Conservation (phyloP, 1,284 basidiomycete species). For the Meira miltonrushii region DNA sequence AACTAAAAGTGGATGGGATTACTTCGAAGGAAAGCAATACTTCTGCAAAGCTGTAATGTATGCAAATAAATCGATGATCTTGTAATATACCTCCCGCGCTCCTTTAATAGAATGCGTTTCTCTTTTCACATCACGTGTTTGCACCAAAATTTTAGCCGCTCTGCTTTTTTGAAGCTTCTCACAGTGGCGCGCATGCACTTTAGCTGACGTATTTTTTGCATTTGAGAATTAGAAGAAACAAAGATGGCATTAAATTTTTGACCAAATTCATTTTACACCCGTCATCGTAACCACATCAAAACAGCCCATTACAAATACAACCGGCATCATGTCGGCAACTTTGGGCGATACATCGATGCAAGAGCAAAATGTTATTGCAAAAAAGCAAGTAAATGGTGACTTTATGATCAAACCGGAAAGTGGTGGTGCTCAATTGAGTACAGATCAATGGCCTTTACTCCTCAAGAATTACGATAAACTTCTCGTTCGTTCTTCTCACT, state of each 20-base stretch:
- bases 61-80: not conserved
- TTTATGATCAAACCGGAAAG: constrained; percentile 55
- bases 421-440: constrained; percentile 60
- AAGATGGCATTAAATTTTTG: too few relatives aligned
- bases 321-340: not conserved
- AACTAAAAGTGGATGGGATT: not conserved
- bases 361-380: not conserved
- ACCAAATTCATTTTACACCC: too few relatives aligned
- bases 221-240: too few relatives aligned
- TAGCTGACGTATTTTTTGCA: too few relatives aligned
- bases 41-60: constrained; percentile 2
- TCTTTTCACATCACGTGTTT: too few relatives aligned
- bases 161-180: too few relatives aligned
- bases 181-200: too few relatives aligned
- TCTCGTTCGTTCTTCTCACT: constrained; percentile 89
- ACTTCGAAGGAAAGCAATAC: not conserved
- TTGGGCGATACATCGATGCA: not conserved
- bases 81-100: too few relatives aligned
- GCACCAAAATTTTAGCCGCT: too few relatives aligned
- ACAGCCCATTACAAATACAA: too few relatives aligned
- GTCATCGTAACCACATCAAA: too few relatives aligned
- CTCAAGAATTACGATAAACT: constrained; percentile 84
- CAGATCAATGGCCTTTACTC: constrained; percentile 93
- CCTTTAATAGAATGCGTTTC: too few relatives aligned
- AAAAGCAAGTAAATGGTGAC: constrained; percentile 41